phyloP scores from a whole-genome alignment of 164 flowering plant species.

The Protea cynaroides region DNA sequence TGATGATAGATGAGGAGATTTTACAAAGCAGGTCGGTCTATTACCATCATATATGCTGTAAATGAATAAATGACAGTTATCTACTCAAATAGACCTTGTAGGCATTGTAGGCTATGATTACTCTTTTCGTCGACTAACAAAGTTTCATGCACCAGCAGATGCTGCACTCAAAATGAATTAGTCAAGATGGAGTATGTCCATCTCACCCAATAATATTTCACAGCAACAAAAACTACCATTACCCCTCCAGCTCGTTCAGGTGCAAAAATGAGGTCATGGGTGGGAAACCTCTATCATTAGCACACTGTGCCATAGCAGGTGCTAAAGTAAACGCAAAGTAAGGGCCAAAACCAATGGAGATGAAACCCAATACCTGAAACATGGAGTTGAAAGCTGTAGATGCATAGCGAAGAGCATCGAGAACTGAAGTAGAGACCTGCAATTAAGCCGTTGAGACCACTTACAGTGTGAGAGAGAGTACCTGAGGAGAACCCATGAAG shows the following conservation, averaged over 20 bases:
- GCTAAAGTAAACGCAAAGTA: neutral
- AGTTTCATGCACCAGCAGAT: too few relatives aligned
- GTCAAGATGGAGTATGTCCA: neutral
- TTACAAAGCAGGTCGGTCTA: too few relatives aligned
- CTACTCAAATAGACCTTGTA: too few relatives aligned
- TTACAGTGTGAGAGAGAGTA: conserved; percentile 5
- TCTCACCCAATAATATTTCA: neutral
- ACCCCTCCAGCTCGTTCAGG: conserved; percentile 94
- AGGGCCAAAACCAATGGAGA: neutral
- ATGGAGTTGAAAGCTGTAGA: conserved; percentile 55
- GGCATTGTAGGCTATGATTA: too few relatives aligned
- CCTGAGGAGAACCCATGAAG: conserved; percentile 94
- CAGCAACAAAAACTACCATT: neutral
- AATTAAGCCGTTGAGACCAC: conserved; percentile 2
- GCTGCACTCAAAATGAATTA: too few relatives aligned
- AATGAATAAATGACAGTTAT: too few relatives aligned
- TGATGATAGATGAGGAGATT: too few relatives aligned
- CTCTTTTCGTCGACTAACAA: neutral
- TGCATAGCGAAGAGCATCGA: conserved; percentile 71
- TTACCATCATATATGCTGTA: too few relatives aligned
- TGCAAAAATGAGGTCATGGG: conserved; percentile 77
- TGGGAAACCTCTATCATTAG: conserved; percentile 73
- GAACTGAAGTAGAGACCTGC: conserved; percentile 74
- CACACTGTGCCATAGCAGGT: conserved; percentile 57
- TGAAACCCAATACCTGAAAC: conserved; percentile 60